A percentile compares a stretch with the other conserved stretches of the same genome.
These are phyloP conservation scores for Eimeria sp. DNA, from an alignment of 169 alveolate genomes.

Conservation along the genomic window DNA sequence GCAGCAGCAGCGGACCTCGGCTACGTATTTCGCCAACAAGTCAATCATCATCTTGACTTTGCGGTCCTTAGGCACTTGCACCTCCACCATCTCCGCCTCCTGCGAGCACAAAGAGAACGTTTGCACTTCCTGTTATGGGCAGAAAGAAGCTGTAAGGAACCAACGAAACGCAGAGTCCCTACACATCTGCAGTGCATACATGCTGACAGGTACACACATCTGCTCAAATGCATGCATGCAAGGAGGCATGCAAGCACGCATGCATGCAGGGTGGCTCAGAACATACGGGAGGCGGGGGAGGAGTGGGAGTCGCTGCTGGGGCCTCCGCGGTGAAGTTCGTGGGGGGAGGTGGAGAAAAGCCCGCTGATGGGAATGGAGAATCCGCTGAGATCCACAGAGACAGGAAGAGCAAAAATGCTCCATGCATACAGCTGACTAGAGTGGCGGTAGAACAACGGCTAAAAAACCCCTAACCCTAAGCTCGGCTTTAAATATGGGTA, in stretches of 20 bases:
- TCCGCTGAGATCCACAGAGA: conserved; percentile 51
- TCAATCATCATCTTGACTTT: conserved; percentile 85
- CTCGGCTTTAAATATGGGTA: too few species aligned
- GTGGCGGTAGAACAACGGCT: not conserved
- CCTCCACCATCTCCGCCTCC: conserved; percentile 82
- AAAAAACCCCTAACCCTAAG: not conserved
- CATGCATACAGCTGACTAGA: not conserved
- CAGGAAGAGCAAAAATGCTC: not conserved
- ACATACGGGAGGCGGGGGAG: conserved; percentile 75
- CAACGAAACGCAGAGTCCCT: not conserved
- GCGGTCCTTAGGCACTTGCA: conserved; percentile 86
- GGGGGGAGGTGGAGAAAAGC: conserved; percentile 46
- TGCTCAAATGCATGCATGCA: not conserved
- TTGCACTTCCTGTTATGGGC: not conserved
- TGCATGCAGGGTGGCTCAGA: not conserved
- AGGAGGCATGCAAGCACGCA: not conserved
- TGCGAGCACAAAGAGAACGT: not conserved
- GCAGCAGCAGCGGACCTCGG: conserved; percentile 83
- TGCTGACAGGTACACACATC: not conserved
- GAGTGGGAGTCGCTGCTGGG: conserved; percentile 73
- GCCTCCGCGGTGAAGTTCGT: conserved; percentile 53
- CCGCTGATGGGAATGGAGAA: conserved; percentile 55
- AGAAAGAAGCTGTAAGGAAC: not conserved
- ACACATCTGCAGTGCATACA: not conserved
- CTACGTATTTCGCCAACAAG: conserved; percentile 87